phyloP scores from a whole-genome alignment of 768 basidiomycete species.

The Podaxis rugospora region DNA sequence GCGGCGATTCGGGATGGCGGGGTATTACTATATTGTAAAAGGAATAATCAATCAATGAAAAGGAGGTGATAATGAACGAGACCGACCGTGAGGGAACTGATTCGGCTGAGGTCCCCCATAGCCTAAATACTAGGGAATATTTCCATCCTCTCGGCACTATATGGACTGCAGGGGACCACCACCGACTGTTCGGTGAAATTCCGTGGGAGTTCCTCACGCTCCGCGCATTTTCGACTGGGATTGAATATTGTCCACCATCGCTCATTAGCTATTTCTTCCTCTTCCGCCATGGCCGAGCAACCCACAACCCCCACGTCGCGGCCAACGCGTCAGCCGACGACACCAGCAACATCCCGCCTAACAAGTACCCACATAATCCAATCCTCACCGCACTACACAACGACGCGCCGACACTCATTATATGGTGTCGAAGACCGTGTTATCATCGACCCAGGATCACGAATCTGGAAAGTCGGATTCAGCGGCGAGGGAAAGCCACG shows the following conservation, averaged over 20 bases:
- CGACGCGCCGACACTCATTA: slow-evolving; percentile 84
- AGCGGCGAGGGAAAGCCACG: slow-evolving; percentile 92
- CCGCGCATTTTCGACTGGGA: too few species aligned
- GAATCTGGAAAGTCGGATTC: slow-evolving; percentile 97
- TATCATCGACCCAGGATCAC: slow-evolving; percentile 90
- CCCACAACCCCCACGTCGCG: slow-evolving; percentile 39
- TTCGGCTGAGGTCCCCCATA: too few species aligned
- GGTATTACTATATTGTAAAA: too few species aligned
- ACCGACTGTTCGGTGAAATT: too few species aligned
- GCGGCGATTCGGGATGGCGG: too few species aligned
- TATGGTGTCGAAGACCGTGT: slow-evolving; percentile 97
- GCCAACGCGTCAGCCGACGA: slow-evolving; percentile 33
- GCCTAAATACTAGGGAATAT: too few species aligned
- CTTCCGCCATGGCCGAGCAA: slow-evolving; percentile 26
- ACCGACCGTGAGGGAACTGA: too few species aligned
- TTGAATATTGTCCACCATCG: neutral
- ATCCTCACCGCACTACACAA: slow-evolving; percentile 79
- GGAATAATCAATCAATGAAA: too few species aligned
- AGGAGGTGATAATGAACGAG: too few species aligned
- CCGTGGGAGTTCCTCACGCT: too few species aligned
- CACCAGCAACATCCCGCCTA: slow-evolving; percentile 55
- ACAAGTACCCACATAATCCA: slow-evolving; percentile 44
- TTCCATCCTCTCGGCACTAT: too few species aligned
- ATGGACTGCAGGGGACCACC: too few species aligned
- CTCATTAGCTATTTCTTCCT: neutral